Percentiles rank a stretch among this genome's conserved stretches.
phyloP scores from a whole-genome alignment of 2,329 filamentous ascomycete species.

The Pyricularia sp. region DNA sequence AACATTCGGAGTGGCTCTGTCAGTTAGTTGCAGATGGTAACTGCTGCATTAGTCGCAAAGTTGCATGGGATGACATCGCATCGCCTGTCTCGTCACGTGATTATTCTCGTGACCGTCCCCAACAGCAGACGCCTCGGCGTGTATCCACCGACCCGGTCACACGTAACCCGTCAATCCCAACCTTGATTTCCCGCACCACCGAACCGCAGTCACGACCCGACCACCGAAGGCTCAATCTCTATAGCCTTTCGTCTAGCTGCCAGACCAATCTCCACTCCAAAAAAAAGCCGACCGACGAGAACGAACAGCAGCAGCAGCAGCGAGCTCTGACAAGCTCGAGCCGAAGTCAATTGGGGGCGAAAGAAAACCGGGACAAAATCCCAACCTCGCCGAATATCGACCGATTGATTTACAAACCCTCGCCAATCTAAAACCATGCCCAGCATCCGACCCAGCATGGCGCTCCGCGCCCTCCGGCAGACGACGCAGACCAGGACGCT shows the following conservation, averaged over 20 bases:
- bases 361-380: neutral
- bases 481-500: constrained; percentile 5
- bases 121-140: neutral
- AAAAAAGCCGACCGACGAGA: neutral
- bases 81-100: neutral
- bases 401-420: too few species aligned
- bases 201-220: neutral
- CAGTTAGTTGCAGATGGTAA: too few species aligned
- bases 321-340: neutral
- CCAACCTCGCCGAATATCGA: neutral
- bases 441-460: constrained; percentile 1
- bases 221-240: neutral
- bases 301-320: neutral
- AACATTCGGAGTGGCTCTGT: too few species aligned
- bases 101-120: neutral
- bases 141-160: neutral
- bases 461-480: constrained; percentile 8
- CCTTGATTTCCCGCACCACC: constrained; percentile 2
- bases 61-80: neutral
- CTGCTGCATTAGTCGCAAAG: neutral
- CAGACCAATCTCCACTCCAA: constrained; percentile 4
- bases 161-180: neutral
- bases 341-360: too few species aligned
- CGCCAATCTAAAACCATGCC: neutral
- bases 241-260: neutral